A percentile compares a stretch with the other conserved stretches of the same genome.
Evolutionary conservation across 202 grass and related monocot genomes (phyloP).

Genomic region (Saccharum hybrid): DNA sequence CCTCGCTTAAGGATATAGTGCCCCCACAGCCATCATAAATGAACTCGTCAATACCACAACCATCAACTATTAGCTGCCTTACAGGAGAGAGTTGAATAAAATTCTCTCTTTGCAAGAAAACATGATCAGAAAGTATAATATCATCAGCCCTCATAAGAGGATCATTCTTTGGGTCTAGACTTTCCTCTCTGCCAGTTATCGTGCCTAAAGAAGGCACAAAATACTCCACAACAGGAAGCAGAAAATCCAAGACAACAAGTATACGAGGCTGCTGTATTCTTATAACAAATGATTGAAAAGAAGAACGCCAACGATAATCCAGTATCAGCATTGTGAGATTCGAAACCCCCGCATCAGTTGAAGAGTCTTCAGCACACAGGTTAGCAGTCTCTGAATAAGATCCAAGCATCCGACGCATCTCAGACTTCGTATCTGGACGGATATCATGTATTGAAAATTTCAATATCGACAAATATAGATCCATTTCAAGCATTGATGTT

Average conservation of each 20-base stretch:
- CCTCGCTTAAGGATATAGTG: conserved; percentile 80
- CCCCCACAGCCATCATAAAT: conserved; percentile 93
- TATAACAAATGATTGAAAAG: conserved; percentile 92
- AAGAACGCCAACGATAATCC: conserved; percentile 91
- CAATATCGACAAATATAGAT: conserved; percentile 83
- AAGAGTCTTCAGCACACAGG: conserved; percentile 41
- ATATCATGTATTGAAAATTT: conserved; percentile 91
- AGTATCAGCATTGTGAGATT: conserved; percentile 98
- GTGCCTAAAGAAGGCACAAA: conserved; percentile 90
- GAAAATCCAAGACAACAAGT: conserved; percentile 94
- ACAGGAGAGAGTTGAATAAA: conserved; percentile 82
- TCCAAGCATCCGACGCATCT: conserved; percentile 97
- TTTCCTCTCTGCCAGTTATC: conserved; percentile 91
- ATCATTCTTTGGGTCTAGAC: conserved; percentile 82
- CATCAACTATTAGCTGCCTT: conserved; percentile 97
- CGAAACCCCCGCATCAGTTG: conserved; percentile 53
- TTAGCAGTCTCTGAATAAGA: conserved; percentile 71
- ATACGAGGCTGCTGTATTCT: conserved; percentile 88
- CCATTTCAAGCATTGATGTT: conserved; percentile 86
- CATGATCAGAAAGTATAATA: conserved; percentile 69
- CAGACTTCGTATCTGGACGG: conserved; percentile 84
- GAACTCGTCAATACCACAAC: conserved; percentile 73
- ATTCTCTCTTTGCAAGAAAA: conserved; percentile 77
- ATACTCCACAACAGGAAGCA: conserved; percentile 84
- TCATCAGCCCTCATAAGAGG: conserved; percentile 78